Base-by-base conservation (phyloP, 2,329 filamentous ascomycete species). In the Aciculosporium take region DNA sequence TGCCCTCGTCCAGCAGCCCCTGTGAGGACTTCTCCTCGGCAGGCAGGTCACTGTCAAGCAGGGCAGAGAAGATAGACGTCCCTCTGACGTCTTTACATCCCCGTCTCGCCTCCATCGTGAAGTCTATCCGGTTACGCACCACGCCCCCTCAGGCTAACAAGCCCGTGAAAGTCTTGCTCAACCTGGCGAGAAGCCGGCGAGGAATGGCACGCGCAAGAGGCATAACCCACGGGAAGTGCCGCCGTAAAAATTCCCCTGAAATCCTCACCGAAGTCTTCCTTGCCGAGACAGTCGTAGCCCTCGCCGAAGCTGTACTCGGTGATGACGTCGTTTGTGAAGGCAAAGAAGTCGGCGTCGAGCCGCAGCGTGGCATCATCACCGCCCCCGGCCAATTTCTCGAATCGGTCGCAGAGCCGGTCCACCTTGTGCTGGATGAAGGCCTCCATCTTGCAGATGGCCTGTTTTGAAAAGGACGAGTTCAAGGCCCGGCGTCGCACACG, bases 1-100 rank as follows among this genome's bases (percentile, higher is more conserved):
- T 32, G n/a, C 51, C 56, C 17, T 67, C 63, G 7, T 56, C 48
- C 6, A 47, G 47, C 5, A 66, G 47, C 1, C 63, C 53, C 2
- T 36, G 21, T 1, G 50, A 17, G 0, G 51, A 47, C 45, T 64
- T 65, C 31, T 64, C 63, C 3, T 48, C 20, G 1, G 47, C 29
- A 2, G 62, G 57, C 0, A 66, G 53, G n/a, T 46, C n/a, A 20
- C 24, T 24, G 15, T 33, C 18, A 15, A 46, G 36, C 18, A 34
- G 20, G 3, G 10, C 7, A 5, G 32, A 34, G n/a, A 34, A 23
- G 3, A 34, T 20, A n/a, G 3, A 23, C 2, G 20, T n/a, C 18
- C 6, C 32, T 5, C 2, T 3, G 6, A 2, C 31, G 1, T 12
- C n/a, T 33, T 21, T 21, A 4, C 31, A 9, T 13, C 6, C n/a